A percentile compares a stretch with the other conserved stretches of the same genome.
Conservation (phyloP, 2,329 filamentous ascomycete species). For the Neofusicoccum sp. region DNA sequence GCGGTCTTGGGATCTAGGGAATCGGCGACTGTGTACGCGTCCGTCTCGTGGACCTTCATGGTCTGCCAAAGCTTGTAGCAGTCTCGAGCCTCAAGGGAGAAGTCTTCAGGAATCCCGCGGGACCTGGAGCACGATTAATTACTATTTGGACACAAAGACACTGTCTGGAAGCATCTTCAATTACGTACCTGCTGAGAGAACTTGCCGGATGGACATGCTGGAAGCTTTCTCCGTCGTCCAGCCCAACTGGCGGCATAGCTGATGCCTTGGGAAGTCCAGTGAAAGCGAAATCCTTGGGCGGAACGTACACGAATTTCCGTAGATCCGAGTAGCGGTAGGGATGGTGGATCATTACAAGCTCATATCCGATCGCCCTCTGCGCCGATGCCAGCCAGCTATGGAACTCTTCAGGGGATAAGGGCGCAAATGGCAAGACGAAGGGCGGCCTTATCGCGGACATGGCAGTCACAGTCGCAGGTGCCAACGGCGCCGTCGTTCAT, state of each 20-base stretch:
- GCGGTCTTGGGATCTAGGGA: conserved; percentile 53
- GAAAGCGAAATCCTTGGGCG: conserved; percentile 54
- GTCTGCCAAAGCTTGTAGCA: conserved; percentile 67
- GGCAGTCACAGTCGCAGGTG: background rate
- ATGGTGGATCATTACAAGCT: conserved; percentile 70
- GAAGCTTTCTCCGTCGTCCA: conserved; percentile 56
- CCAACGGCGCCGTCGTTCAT: conserved; percentile 63
- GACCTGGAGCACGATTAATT: conserved; percentile 35
- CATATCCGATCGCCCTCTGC: conserved; percentile 64
- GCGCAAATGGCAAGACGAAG: conserved; percentile 47
- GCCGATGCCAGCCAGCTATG: conserved; percentile 67
- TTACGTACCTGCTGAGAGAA: conserved; percentile 53
- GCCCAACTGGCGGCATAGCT: conserved; percentile 45
- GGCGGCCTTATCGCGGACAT: background rate
- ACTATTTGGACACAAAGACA: background rate
- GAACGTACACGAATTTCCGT: conserved; percentile 70
- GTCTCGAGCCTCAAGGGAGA: conserved; percentile 71
- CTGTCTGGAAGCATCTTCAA: background rate
- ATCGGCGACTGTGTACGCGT: conserved; percentile 53
- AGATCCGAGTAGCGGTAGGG: conserved; percentile 73
- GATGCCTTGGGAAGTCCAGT: conserved; percentile 48
- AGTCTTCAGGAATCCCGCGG: conserved; percentile 66
- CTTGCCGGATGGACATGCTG: conserved; percentile 66
- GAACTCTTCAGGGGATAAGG: conserved; percentile 67
- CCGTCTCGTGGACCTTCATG: conserved; percentile 62